A percentile compares a stretch with the other conserved stretches of the same genome.
These are phyloP conservation scores for Aspergillus sp. DNA, from an alignment of 2,329 filamentous ascomycete genomes.

Conservation along the genomic window DNA sequence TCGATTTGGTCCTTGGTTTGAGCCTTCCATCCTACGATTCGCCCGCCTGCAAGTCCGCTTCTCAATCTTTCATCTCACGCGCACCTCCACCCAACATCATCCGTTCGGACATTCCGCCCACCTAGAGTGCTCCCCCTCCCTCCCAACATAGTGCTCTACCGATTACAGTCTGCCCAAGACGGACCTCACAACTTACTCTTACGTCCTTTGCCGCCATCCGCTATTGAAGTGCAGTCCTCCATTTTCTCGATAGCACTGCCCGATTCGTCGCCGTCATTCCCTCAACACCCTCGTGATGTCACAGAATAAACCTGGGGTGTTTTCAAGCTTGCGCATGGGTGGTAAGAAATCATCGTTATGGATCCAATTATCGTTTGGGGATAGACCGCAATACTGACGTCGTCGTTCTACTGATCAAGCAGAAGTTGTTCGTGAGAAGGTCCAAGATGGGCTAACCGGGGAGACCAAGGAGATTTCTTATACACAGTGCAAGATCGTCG, in stretches of 20 bases:
- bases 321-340: constrained; percentile 89
- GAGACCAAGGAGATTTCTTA: constrained; percentile 97
- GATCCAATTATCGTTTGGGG: not conserved
- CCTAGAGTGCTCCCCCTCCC: constrained; percentile 26
- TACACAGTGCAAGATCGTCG: constrained; percentile 98
- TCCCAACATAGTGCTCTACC: constrained; percentile 25
- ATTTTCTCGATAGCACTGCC: constrained; percentile 35
- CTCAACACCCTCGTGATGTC: constrained; percentile 59
- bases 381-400: not conserved
- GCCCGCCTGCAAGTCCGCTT: constrained; percentile 17
- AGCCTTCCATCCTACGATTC: constrained; percentile 20
- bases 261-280: constrained; percentile 11
- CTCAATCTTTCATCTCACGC: constrained; percentile 30
- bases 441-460: constrained; percentile 95
- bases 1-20: constrained; percentile 18
- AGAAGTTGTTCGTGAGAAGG: constrained; percentile 99
- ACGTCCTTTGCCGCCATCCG: constrained; percentile 36
- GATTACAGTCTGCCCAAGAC: constrained; percentile 47
- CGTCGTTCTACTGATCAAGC: constrained; percentile 10
- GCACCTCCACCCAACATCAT: constrained; percentile 25
- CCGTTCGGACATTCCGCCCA: constrained; percentile 31
- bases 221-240: constrained; percentile 42
- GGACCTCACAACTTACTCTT: constrained; percentile 41
- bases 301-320: constrained; percentile 86
- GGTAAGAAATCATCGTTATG: constrained; percentile 58